Percentiles rank a stretch among this genome's conserved stretches.
phyloP scores from a whole-genome alignment of 2,329 filamentous ascomycete species.

The Chaetomium globosum region DNA sequence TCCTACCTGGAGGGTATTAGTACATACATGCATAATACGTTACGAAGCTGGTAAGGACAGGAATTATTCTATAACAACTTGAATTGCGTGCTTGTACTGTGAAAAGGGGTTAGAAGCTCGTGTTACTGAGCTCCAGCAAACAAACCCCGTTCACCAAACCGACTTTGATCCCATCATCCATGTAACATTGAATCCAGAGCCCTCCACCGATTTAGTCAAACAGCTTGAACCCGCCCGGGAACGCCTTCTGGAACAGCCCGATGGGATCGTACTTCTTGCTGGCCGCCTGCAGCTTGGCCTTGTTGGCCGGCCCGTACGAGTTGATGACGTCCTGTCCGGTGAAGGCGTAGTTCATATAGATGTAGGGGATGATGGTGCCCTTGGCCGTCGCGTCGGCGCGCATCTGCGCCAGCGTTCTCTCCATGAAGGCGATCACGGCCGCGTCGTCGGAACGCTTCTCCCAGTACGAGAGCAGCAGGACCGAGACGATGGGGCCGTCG shows the following conservation, averaged over 20 bases:
- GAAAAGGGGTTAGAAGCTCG: no score
- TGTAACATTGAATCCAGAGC: no score
- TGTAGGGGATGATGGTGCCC: neutral
- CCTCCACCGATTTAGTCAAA: neutral
- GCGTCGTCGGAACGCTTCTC: neutral
- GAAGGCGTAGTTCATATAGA: neutral
- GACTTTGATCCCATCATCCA: no score
- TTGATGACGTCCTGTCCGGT: neutral
- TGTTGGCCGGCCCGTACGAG: neutral
- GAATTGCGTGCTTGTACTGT: no score
- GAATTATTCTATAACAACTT: no score
- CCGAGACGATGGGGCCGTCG: neutral
- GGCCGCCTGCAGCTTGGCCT: neutral
- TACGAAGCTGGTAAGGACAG: no score
- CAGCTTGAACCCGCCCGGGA: neutral
- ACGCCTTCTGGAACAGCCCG: neutral
- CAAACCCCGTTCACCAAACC: no score
- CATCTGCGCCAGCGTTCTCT: neutral
- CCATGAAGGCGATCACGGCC: neutral
- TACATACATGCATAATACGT: no score
- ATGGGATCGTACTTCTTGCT: neutral
- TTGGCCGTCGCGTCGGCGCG: neutral
- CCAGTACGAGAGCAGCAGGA: constrained; percentile 1
- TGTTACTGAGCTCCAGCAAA: no score
- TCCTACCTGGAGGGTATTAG: no score